A percentile compares a stretch with the other conserved stretches of the same genome.
Evolutionary conservation across 768 basidiomycete species (phyloP).

Genomic region (Hygrophorus russula): DNA sequence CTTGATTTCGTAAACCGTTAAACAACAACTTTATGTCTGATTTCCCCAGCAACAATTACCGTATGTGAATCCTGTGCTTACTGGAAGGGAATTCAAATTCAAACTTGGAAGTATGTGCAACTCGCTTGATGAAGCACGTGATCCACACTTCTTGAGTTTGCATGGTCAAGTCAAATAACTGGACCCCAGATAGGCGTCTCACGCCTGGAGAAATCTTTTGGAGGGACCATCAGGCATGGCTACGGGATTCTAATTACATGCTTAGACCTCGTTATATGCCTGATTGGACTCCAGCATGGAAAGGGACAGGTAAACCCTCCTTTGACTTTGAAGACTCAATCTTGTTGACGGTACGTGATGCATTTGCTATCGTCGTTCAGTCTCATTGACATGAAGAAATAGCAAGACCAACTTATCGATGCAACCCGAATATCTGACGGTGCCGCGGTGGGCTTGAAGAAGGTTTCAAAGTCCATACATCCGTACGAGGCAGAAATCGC

Average conservation of each 20-base stretch:
- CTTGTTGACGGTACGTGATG: not conserved
- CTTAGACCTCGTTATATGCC: conserved; percentile 20
- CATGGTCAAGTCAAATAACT: too few species aligned
- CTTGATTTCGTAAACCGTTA: too few species aligned
- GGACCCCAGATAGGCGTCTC: too few species aligned
- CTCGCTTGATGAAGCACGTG: too few species aligned
- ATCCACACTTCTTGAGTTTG: too few species aligned
- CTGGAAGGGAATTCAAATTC: too few species aligned
- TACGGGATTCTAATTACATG: conserved; percentile 18
- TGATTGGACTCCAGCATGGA: conserved; percentile 20
- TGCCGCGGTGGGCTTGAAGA: conserved; percentile 19
- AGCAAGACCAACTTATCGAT: conserved; percentile 17
- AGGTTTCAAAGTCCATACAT: conserved; percentile 8
- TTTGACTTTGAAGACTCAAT: conserved; percentile 7
- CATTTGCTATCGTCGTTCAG: not conserved
- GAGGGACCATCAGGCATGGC: conserved; percentile 16
- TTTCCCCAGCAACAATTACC: too few species aligned
- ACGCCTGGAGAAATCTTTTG: conserved; percentile 15
- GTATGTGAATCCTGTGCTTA: too few species aligned
- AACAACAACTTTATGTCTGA: too few species aligned
- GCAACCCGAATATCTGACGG: conserved; percentile 21
- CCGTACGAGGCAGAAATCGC: conserved; percentile 21
- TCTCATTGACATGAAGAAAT: too few species aligned
- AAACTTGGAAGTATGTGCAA: too few species aligned
- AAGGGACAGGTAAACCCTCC: conserved; percentile 3